Base-by-base conservation (phyloP, 495 filamentous ascomycete genomes). In the Evansstolkia leycettana region DNA sequence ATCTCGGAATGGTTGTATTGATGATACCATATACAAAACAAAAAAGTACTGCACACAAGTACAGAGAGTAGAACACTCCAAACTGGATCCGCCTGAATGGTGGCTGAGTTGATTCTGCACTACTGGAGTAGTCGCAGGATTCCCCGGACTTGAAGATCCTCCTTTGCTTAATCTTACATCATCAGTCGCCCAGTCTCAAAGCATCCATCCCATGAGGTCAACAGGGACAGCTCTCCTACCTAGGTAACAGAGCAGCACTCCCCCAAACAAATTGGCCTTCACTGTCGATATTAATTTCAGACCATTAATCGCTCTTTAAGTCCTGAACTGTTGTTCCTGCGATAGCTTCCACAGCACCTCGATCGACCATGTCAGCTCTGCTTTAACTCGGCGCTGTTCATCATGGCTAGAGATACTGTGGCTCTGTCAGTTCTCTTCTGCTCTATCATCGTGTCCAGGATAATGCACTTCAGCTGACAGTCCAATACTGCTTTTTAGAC, bases 321-420 rank as follows among this genome's bases (percentile, higher is more conserved):
- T 29, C 27, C 27, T 29, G 3, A 5, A 6, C 5, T 3, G 5
- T 14, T 29, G 10, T 29, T 6, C 12, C 13, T 5, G 11, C 13
- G 3, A 5, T n/a, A n/a, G 5, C 5, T 14, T 29, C 27, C 9
- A 23, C 20, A 31, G 15, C 4, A 3, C 7, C 15, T 9, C 7
- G 14, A 9, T 31, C 16, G 17, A 58, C 50, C 43, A 65, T 65
- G 60, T 58, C 32, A 45, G 48, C 40, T 42, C 44, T 40, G 50
- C 43, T 33, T 40, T 50, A 50, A 52, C 34, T 10, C 17, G 16
- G 17, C 15, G 17, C 31, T 42, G 30, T 46, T 51, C 58, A 64
- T 31, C 47, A 68, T 68, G 64, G 62, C 62, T 41, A 58, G 57
- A 49, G 64, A 68, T 52, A 55, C 56, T 43, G 47, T 54, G 36